Conservation (phyloP, 129 eudicot species). For the Gnaphalium uliginosum region DNA sequence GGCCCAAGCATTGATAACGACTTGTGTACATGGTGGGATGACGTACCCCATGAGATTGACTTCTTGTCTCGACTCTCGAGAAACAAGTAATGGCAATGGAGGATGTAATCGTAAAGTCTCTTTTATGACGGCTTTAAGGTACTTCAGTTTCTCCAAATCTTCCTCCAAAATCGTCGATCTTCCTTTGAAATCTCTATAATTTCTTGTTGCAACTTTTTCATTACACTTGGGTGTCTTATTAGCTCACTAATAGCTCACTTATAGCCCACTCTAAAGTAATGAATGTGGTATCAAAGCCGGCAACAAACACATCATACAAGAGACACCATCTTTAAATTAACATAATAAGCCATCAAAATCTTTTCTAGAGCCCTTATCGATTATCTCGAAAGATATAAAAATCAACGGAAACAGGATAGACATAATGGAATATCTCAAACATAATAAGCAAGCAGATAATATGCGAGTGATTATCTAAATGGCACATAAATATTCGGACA, state of each 20-base stretch:
- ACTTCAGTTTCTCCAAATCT: not conserved
- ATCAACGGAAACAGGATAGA: too few relatives aligned
- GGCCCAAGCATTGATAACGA: too few relatives aligned
- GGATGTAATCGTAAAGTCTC: not conserved
- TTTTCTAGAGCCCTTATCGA: too few relatives aligned
- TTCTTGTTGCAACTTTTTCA: not conserved
- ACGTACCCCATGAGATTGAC: not conserved
- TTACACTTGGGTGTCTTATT: not conserved
- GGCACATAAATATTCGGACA: too few relatives aligned
- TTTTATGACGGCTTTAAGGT: not conserved
- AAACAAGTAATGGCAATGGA: not conserved
- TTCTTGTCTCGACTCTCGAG: not conserved
- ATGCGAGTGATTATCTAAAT: too few relatives aligned
- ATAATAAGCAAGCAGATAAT: too few relatives aligned
- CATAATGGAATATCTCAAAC: too few relatives aligned
- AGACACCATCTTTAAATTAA: not conserved
- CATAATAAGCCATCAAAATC: too few relatives aligned
- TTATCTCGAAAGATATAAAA: too few relatives aligned
- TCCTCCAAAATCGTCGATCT: not conserved
- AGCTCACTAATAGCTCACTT: not conserved
- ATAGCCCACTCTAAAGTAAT: not conserved
- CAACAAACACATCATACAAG: slow-evolving; percentile 5
- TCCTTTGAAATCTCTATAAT: not conserved
- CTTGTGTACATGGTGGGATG: too few relatives aligned
- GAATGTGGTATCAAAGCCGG: not conserved